phyloP scores from a whole-genome alignment of 164 flowering plant genomes.

The Piper longum region DNA sequence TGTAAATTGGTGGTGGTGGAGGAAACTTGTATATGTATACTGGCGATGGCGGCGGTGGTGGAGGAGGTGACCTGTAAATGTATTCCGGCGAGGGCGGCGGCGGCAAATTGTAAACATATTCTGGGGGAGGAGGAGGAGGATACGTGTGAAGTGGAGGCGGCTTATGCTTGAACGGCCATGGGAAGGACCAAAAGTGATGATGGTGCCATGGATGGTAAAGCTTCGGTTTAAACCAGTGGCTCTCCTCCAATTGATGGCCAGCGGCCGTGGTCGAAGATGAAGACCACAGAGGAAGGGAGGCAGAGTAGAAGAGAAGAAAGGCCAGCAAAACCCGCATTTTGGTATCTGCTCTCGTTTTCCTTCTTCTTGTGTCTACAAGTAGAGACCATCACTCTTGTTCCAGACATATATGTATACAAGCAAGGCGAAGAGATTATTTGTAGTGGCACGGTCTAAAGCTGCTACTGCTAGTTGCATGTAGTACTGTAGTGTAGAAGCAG shows the following conservation, averaged over 20 bases:
- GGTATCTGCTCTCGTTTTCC: not conserved
- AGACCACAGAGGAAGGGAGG: constrained; percentile 1
- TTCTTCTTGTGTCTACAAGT: not conserved
- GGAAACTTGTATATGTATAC: too few relatives aligned
- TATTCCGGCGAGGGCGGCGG: not conserved
- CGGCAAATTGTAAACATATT: not conserved
- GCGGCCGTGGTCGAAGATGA: not conserved
- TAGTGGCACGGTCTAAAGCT: too few relatives aligned
- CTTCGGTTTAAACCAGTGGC: not conserved
- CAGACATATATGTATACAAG: too few relatives aligned
- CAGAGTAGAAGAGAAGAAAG: not conserved
- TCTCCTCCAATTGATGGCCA: not conserved
- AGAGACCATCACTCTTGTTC: too few relatives aligned
- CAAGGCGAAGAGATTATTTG: too few relatives aligned
- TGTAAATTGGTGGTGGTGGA: too few relatives aligned
- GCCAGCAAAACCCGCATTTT: constrained; percentile 1
- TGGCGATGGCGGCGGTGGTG: too few relatives aligned
- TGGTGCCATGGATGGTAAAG: not conserved
- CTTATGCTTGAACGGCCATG: too few relatives aligned
- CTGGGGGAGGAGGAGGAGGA: not conserved
- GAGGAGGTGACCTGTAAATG: constrained; percentile 3
- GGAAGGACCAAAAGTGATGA: too few relatives aligned
- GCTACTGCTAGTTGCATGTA: too few relatives aligned
- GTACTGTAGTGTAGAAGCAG: too few relatives aligned
- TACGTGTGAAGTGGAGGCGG: too few relatives aligned